Conservation (phyloP, 805 yeast genomes). For the Metschnikowia lachancei region DNA sequence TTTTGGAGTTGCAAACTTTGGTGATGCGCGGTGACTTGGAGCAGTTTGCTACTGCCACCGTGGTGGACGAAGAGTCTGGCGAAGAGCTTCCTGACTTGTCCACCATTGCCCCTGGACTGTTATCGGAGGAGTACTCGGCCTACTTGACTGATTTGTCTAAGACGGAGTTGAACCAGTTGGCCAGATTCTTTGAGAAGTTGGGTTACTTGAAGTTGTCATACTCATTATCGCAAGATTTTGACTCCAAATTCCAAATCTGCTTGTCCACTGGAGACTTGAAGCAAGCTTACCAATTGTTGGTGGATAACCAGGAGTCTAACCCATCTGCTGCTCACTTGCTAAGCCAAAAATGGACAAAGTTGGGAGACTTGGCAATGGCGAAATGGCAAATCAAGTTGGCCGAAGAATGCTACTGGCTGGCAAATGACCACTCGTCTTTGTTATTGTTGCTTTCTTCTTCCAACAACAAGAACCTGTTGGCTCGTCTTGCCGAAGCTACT, state of each 20-base stretch:
- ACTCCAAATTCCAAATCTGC: constrained; percentile 90
- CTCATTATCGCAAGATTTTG: constrained; percentile 78
- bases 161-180: constrained; percentile 69
- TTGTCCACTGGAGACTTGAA: constrained; percentile 67
- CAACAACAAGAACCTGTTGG: constrained; percentile 61
- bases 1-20: constrained; percentile 92
- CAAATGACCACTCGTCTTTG: constrained; percentile 78
- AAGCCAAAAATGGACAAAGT: constrained; percentile 72
- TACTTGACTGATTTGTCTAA: constrained; percentile 60
- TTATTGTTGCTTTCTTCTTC: constrained; percentile 79
- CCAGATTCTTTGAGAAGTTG: constrained; percentile 92
- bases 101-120: constrained; percentile 50
- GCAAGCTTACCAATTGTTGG: constrained; percentile 59
- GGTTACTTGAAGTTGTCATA: constrained; percentile 83
- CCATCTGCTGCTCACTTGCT: constrained; percentile 44
- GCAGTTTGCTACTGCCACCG: constrained; percentile 40
- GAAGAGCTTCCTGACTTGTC: constrained; percentile 39
- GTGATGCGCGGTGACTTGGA: constrained; percentile 94
- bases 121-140: constrained; percentile 48
- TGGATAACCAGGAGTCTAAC: constrained; percentile 38
- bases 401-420: constrained; percentile 70
- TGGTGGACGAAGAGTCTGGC: constrained; percentile 37
- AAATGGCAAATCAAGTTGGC: constrained; percentile 83
- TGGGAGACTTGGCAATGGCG: constrained; percentile 82
- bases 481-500: constrained; percentile 63